Percentiles rank a stretch among this genome's conserved stretches.
Evolutionary conservation across 192 early-diverging fungal genomes (phyloP).

Genomic region (Backusella psychrophila): DNA sequence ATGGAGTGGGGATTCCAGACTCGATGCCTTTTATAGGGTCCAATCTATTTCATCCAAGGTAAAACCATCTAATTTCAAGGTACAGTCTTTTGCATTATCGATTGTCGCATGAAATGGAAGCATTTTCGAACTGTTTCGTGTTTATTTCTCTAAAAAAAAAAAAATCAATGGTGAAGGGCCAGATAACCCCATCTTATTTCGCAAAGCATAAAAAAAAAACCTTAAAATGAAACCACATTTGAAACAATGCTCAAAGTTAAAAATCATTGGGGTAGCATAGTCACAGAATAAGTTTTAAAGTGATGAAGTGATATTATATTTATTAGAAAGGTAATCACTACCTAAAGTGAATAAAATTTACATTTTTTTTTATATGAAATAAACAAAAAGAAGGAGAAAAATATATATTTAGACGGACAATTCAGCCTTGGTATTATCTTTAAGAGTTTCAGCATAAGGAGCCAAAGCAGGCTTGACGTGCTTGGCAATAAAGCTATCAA

Average conservation of each 20-base stretch:
- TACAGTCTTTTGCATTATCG: too few species aligned
- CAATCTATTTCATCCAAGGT: too few species aligned
- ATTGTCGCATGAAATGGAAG: too few species aligned
- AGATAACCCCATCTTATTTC: background rate
- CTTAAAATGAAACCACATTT: background rate
- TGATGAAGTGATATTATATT: background rate
- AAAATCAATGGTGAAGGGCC: too few species aligned
- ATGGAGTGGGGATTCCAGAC: too few species aligned
- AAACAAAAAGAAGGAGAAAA: background rate
- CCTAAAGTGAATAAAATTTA: background rate
- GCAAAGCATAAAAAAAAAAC: background rate
- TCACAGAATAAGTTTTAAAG: background rate
- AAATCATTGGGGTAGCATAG: too few species aligned
- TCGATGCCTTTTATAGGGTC: too few species aligned
- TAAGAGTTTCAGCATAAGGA: slow-evolving; percentile 67
- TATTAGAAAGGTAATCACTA: background rate
- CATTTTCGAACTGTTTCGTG: too few species aligned
- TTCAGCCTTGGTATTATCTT: slow-evolving; percentile 60
- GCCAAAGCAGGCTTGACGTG: slow-evolving; percentile 83
- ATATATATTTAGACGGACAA: slow-evolving; percentile 63
- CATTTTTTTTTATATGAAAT: background rate
- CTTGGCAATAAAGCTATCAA: slow-evolving; percentile 75
- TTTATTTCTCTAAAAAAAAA: too few species aligned
- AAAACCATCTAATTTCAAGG: too few species aligned
- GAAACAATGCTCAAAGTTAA: background rate